Conservation (phyloP, 2,329 filamentous ascomycete genomes). For the Neopestalotiopsis sp. region DNA sequence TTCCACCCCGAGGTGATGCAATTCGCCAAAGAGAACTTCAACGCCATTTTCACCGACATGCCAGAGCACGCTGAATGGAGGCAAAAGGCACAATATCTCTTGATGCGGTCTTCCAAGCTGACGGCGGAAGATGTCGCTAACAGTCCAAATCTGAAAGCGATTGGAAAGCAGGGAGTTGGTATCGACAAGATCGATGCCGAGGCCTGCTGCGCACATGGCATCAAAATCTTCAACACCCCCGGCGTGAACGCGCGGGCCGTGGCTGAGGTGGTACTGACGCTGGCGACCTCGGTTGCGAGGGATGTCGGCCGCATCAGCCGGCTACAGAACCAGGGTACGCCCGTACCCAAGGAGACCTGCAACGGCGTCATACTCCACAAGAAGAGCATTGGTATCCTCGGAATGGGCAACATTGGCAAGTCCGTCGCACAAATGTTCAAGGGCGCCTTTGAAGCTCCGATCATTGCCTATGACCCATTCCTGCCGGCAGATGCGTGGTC, state of each 20-base stretch:
- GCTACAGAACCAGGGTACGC: slow-evolving; percentile 33
- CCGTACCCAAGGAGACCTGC: slow-evolving; percentile 45
- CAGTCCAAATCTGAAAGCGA: slow-evolving; percentile 42
- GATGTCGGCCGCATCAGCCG: slow-evolving; percentile 36
- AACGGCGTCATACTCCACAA: slow-evolving; percentile 33
- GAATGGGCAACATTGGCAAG: slow-evolving; percentile 45
- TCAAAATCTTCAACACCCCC: slow-evolving; percentile 53
- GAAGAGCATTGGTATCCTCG: slow-evolving; percentile 42
- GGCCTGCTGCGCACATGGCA: slow-evolving; percentile 42
- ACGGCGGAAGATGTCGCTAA: slow-evolving; percentile 43
- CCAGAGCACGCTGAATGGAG: slow-evolving; percentile 43
- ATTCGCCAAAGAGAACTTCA: slow-evolving; percentile 42
- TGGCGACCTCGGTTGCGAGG: slow-evolving; percentile 26
- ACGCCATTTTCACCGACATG: slow-evolving; percentile 41
- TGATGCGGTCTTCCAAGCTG: slow-evolving; percentile 42
- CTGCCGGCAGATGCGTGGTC: slow-evolving; percentile 37
- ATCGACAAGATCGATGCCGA: slow-evolving; percentile 49
- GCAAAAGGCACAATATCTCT: slow-evolving; percentile 43
- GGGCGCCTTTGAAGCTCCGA: slow-evolving; percentile 37
- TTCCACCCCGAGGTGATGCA: slow-evolving; percentile 42
- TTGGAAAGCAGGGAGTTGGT: slow-evolving; percentile 47
- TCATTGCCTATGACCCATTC: slow-evolving; percentile 43
- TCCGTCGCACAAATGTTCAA: slow-evolving; percentile 41
- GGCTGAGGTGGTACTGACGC: slow-evolving; percentile 30
- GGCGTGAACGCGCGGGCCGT: slow-evolving; percentile 49